Evolutionary conservation across 148 eudicot genomes (phyloP).

Genomic region (Diospyros kaki): DNA sequence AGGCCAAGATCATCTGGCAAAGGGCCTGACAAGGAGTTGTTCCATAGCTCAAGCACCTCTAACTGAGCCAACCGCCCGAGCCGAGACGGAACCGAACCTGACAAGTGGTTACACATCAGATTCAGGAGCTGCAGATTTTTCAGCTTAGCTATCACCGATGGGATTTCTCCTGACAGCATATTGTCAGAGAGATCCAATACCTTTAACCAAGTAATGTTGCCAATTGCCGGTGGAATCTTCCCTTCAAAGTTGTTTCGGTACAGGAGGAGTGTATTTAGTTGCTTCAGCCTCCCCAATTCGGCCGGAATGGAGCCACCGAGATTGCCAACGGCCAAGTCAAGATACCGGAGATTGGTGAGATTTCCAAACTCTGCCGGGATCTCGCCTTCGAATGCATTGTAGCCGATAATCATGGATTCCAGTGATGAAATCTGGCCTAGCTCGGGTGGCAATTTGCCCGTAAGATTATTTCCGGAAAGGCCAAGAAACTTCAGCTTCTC

Average conservation of each 20-base stretch:
- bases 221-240: constrained; percentile 49
- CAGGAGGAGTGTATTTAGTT: constrained; percentile 52
- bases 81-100: constrained; percentile 52
- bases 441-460: constrained; percentile 54
- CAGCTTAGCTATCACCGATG: constrained; percentile 39
- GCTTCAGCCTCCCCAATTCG: constrained; percentile 45
- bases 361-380: constrained; percentile 78
- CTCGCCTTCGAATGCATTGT: constrained; percentile 55
- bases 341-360: constrained; percentile 61
- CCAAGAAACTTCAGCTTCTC: constrained; percentile 62
- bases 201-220: constrained; percentile 42
- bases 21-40: constrained; percentile 69
- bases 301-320: constrained; percentile 56
- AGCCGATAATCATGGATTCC: constrained; percentile 71
- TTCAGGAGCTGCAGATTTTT: constrained; percentile 66
- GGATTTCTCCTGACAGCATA: constrained; percentile 63
- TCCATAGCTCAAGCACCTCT: constrained; percentile 78
- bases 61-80: constrained; percentile 49
- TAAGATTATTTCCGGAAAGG: constrained; percentile 79
- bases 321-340: constrained; percentile 71
- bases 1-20: constrained; percentile 69
- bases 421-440: constrained; percentile 50
- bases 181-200: constrained; percentile 68
- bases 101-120: constrained; percentile 59
- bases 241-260: constrained; percentile 62